Evolutionary conservation across 106 monocot genomes (phyloP).

Genomic region (Dactylorhiza incarnata): DNA sequence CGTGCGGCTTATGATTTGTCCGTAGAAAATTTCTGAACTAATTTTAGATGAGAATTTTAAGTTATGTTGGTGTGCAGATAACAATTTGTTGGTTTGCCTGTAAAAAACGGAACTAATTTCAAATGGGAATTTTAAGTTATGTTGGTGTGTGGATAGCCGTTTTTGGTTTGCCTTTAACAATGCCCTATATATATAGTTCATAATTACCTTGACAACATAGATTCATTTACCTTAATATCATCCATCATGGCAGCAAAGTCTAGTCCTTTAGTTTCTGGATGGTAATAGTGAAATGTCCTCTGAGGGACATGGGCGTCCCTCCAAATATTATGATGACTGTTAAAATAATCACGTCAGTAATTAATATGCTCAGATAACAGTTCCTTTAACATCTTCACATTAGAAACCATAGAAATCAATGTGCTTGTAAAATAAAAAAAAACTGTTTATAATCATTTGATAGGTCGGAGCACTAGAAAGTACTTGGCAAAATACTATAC

Average conservation of each 20-base stretch:
- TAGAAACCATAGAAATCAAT: not conserved
- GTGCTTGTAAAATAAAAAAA: not conserved
- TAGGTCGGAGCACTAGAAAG: not conserved
- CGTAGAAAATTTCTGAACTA: no score
- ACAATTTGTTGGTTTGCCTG: no score
- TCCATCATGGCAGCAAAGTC: slow-evolving; percentile 85
- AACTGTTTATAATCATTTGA: not conserved
- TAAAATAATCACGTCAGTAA: slow-evolving; percentile 8
- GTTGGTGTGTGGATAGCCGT: no score
- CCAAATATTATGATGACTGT: slow-evolving; percentile 98
- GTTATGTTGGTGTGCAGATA: no score
- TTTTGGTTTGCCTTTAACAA: no score
- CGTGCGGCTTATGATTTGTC: no score
- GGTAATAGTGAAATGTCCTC: slow-evolving; percentile 85
- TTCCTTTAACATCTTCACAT: not conserved
- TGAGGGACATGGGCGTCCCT: slow-evolving; percentile 97
- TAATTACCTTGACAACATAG: not conserved
- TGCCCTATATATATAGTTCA: no score
- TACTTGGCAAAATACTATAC: not conserved
- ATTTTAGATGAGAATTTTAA: no score
- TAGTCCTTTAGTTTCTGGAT: slow-evolving; percentile 79
- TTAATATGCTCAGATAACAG: not conserved
- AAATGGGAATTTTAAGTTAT: no score
- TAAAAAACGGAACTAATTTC: no score
- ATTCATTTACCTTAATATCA: slow-evolving; percentile 68